phyloP scores from a whole-genome alignment of 352 stramenopile genomes.

The Phytophthora ramorum region DNA sequence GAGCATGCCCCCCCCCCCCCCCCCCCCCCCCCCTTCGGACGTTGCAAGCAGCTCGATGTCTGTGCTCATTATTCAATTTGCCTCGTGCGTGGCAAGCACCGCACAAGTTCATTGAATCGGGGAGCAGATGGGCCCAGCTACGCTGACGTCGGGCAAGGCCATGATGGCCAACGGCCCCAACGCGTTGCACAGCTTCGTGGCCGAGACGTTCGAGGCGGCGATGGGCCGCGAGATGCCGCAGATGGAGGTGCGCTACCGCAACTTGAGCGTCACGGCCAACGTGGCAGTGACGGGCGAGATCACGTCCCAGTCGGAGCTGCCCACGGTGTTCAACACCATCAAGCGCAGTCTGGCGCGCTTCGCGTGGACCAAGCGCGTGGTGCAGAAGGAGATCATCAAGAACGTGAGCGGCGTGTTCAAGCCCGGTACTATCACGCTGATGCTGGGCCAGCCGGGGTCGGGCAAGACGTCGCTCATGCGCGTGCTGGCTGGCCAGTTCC shows the following conservation, averaged over 20 bases:
- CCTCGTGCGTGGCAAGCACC: not conserved
- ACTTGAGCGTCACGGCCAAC: conserved; percentile 53
- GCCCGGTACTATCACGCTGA: conserved; percentile 37
- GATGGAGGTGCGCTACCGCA: conserved; percentile 64
- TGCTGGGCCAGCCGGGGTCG: conserved; percentile 44
- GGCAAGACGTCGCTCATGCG: conserved; percentile 48
- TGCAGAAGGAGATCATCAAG: conserved; percentile 46
- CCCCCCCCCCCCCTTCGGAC: not conserved
- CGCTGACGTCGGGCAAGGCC: conserved; percentile 13
- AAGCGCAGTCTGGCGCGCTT: conserved; percentile 31
- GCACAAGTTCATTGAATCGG: not conserved
- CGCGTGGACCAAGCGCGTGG: conserved; percentile 37
- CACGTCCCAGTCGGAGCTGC: conserved; percentile 40
- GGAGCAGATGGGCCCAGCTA: not conserved
- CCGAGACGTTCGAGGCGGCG: conserved; percentile 43
- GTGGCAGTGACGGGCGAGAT: conserved; percentile 23
- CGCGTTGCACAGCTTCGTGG: conserved; percentile 46
- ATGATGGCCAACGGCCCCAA: conserved; percentile 50
- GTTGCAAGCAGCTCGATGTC: not conserved
- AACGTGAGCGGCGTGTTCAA: conserved; percentile 35
- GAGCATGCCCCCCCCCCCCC: too few species aligned
- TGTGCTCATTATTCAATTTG: conserved; percentile 2
- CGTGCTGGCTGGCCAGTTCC: conserved; percentile 37
- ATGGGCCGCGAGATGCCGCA: conserved; percentile 53
- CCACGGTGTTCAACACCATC: conserved; percentile 39